phyloP scores from a whole-genome alignment of 2,329 filamentous ascomycete genomes.

The Teratosphaeria viscida region DNA sequence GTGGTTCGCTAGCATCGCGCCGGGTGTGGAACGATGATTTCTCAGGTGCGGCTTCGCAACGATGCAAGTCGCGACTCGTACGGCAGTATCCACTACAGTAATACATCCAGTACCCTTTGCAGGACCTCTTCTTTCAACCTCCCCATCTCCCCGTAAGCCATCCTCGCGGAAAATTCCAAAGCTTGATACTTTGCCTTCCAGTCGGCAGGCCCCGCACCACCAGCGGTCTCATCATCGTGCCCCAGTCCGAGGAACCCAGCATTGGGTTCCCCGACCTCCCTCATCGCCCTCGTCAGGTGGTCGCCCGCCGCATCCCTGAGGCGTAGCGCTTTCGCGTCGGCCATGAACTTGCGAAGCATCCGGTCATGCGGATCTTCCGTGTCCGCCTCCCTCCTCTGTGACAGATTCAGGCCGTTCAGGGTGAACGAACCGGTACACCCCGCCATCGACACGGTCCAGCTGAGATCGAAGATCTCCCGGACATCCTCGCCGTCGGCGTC shows the following conservation, averaged over 20 bases:
- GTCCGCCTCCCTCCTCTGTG: not conserved
- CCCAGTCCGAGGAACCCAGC: not conserved
- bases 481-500: constrained; percentile 29
- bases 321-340: constrained; percentile 8
- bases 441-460: constrained; percentile 33
- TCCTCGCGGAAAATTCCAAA: constrained; percentile 20
- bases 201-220: constrained; percentile 12
- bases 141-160: constrained; percentile 24
- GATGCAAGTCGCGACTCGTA: not conserved
- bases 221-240: constrained; percentile 3
- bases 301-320: not conserved
- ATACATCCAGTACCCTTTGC: constrained; percentile 21
- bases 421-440: constrained; percentile 33
- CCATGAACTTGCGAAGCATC: constrained; percentile 8
- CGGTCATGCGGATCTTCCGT: constrained; percentile 12
- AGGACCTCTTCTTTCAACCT: constrained; percentile 21
- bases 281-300: constrained; percentile 6
- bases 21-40: constrained; percentile 35
- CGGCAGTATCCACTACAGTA: constrained; percentile 3
- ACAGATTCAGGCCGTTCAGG: constrained; percentile 29
- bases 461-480: constrained; percentile 36
- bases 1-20: constrained; percentile 42
- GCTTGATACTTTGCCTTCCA: constrained; percentile 22
- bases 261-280: constrained; percentile 6
- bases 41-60: not conserved